A percentile compares a stretch with the other conserved stretches of the same genome.
Conservation (phyloP, 805 yeast species). For the Saturnispora ahearnii region DNA sequence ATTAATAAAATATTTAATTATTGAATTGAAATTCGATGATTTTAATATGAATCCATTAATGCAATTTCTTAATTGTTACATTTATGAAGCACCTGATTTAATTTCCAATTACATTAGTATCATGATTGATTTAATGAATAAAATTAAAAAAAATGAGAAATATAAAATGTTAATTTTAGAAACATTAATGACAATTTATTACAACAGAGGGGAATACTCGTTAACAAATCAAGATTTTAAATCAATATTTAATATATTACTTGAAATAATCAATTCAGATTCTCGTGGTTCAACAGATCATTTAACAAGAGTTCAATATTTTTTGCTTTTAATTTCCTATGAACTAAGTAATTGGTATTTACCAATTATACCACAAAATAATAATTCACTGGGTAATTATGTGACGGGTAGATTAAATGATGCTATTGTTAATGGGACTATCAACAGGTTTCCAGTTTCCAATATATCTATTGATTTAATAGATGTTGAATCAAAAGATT, state of each 20-base stretch:
- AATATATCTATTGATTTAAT: constrained; percentile 1
- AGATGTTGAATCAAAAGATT: constrained; percentile 1
- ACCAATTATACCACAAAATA: constrained; percentile 4
- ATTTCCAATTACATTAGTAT: constrained; percentile 49
- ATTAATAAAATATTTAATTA: constrained; percentile 48
- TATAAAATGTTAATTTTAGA: constrained; percentile 4
- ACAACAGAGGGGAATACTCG: constrained; percentile 1
- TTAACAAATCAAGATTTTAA: constrained; percentile 1
- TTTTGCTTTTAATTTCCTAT: constrained; percentile 1
- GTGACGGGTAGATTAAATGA: constrained; percentile 4
- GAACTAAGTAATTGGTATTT: constrained; percentile 8
- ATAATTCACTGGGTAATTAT: constrained; percentile 6
- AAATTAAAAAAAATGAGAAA: neutral
- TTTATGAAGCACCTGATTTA: constrained; percentile 71
- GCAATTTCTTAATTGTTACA: constrained; percentile 65
- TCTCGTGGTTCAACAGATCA: neutral
- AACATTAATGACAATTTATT: constrained; percentile 5
- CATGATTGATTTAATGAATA: constrained; percentile 1
- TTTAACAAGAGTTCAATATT: neutral
- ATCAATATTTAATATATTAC: constrained; percentile 1
- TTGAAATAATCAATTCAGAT: neutral
- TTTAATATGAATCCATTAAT: constrained; percentile 70
- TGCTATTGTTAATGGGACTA: constrained; percentile 3
- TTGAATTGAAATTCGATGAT: constrained; percentile 67
- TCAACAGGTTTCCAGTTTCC: constrained; percentile 1